A percentile compares a stretch with the other conserved stretches of the same genome.
Evolutionary conservation across 1,139 yeast species (phyloP).

Genomic region (Kazachstania sp.): DNA sequence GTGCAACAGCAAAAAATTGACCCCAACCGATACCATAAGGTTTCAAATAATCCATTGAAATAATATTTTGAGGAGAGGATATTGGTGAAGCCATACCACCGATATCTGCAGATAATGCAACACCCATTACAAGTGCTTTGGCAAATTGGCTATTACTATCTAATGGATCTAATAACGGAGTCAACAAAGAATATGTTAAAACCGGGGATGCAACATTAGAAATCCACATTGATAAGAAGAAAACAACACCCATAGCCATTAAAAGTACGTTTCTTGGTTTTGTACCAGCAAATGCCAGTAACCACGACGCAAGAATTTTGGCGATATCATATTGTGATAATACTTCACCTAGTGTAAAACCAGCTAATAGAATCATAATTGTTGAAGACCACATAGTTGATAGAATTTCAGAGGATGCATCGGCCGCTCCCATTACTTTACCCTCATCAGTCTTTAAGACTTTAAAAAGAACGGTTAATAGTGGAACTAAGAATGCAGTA

Average conservation of each 20-base stretch:
- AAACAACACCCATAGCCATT: slow-evolving; percentile 58
- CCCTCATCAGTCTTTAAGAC: slow-evolving; percentile 52
- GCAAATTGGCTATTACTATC: slow-evolving; percentile 56
- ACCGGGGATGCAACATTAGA: slow-evolving; percentile 76
- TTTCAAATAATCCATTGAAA: slow-evolving; percentile 61
- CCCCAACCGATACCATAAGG: slow-evolving; percentile 68
- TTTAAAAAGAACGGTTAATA: slow-evolving; percentile 45
- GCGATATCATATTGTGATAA: slow-evolving; percentile 65
- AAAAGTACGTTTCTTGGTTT: slow-evolving; percentile 57
- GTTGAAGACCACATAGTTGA: slow-evolving; percentile 70
- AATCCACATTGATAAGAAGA: slow-evolving; percentile 70
- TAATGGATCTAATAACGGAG: slow-evolving; percentile 54
- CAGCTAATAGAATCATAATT: slow-evolving; percentile 60
- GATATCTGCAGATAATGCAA: slow-evolving; percentile 61
- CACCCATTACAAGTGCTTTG: slow-evolving; percentile 58
- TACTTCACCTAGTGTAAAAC: slow-evolving; percentile 68
- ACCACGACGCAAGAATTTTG: slow-evolving; percentile 56
- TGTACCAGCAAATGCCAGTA: slow-evolving; percentile 56
- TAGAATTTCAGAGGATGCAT: slow-evolving; percentile 48
- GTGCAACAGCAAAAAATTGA: slow-evolving; percentile 61
- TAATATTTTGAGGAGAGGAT: slow-evolving; percentile 70
- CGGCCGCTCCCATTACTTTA: slow-evolving; percentile 42
- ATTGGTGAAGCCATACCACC: slow-evolving; percentile 79
- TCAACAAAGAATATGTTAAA: slow-evolving; percentile 56
- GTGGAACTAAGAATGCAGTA: slow-evolving; percentile 56